Evolutionary conservation across 345 rosid species (phyloP).

Genomic region (Boechera stricta): DNA sequence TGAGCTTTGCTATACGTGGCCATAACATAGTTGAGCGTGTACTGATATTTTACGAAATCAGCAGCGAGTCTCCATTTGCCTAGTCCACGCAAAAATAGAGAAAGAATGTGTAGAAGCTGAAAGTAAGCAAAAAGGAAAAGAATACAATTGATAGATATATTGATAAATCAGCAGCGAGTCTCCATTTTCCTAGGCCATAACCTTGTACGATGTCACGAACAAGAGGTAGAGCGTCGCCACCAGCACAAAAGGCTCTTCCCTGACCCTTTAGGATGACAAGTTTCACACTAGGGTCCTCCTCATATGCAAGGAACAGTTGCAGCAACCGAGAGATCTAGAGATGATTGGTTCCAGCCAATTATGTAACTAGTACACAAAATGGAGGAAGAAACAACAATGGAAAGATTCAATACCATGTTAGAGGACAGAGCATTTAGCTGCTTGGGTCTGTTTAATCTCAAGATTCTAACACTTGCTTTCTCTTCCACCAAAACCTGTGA

Average conservation of each 20-base stretch:
- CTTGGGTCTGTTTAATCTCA: constrained; percentile 72
- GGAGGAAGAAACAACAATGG: neutral
- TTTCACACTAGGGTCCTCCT: constrained; percentile 64
- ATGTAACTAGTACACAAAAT: neutral
- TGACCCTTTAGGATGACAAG: constrained; percentile 74
- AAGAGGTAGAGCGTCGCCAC: constrained; percentile 75
- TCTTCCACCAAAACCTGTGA: constrained; percentile 68
- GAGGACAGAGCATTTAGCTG: constrained; percentile 72
- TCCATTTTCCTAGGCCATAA: neutral
- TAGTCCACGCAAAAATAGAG: constrained; percentile 28
- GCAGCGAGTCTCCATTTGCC: constrained; percentile 67
- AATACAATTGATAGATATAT: neutral
- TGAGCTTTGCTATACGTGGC: constrained; percentile 74
- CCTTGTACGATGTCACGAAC: constrained; percentile 47
- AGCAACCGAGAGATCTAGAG: constrained; percentile 58
- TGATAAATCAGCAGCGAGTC: too few relatives aligned
- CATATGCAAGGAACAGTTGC: constrained; percentile 65
- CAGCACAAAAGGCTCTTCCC: constrained; percentile 86
- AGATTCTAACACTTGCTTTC: constrained; percentile 52
- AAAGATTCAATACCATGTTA: constrained; percentile 55
- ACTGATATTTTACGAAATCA: constrained; percentile 49
- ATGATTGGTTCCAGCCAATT: constrained; percentile 20
- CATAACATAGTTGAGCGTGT: constrained; percentile 59
- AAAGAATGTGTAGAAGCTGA: constrained; percentile 1
- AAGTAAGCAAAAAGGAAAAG: neutral